phyloP scores from a whole-genome alignment of 345 rosid genomes.

The Salix purpurea region DNA sequence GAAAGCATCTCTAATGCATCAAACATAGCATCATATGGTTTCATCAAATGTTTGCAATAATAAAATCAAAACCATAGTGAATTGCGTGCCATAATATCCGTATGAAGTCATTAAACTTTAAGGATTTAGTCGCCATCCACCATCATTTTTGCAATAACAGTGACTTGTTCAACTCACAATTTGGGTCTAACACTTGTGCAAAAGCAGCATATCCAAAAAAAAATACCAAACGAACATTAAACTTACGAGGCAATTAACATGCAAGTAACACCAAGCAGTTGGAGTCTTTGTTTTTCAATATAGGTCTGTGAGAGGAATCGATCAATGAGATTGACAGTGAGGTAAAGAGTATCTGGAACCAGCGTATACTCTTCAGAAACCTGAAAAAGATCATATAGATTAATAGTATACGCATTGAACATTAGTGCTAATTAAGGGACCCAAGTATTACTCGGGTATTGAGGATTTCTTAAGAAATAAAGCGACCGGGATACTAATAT shows the following conservation, averaged over 20 bases:
- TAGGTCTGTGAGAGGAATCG: constrained; percentile 66
- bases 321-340: constrained; percentile 85
- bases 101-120: too few species aligned
- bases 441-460: background rate
- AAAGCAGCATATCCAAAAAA: background rate
- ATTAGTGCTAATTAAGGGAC: background rate
- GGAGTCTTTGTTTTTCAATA: constrained; percentile 80
- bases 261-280: constrained; percentile 89
- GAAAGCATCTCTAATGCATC: background rate
- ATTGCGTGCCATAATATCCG: background rate
- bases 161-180: background rate
- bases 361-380: constrained; percentile 85
- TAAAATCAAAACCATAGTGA: background rate
- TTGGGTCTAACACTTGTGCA: background rate
- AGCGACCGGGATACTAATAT: background rate
- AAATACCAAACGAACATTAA: constrained; percentile 2
- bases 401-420: background rate
- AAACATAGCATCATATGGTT: background rate
- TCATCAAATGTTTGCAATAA: background rate
- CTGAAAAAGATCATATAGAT: constrained; percentile 37
- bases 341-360: constrained; percentile 91
- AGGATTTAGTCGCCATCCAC: background rate
- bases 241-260: constrained; percentile 98
- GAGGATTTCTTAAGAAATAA: background rate
- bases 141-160: background rate